Evolutionary conservation across 495 filamentous ascomycete species (phyloP).

Genomic region (Lasiosphaeria miniovina): DNA sequence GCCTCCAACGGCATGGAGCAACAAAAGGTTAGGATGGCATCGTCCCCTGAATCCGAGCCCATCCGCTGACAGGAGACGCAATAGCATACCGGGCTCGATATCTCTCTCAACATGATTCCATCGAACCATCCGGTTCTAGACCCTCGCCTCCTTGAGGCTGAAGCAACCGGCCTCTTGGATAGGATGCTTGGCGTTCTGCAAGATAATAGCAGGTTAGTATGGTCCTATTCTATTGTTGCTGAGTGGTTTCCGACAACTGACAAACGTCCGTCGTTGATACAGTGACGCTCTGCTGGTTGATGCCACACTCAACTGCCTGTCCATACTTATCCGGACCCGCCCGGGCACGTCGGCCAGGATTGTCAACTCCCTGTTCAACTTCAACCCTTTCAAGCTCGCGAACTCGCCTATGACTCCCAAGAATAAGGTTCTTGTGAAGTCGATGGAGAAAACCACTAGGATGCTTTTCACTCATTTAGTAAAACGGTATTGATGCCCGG

Average conservation of each 20-base stretch:
- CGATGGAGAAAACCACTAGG: constrained; percentile 89
- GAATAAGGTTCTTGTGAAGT: constrained; percentile 76
- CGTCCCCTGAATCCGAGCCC: constrained; percentile 10
- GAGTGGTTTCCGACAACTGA: not conserved
- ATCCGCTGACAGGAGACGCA: constrained; percentile 28
- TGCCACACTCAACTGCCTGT: constrained; percentile 84
- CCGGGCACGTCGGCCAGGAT: constrained; percentile 81
- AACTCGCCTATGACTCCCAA: constrained; percentile 73
- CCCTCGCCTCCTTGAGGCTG: constrained; percentile 79
- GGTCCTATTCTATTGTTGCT: not conserved
- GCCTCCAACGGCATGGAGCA: constrained; percentile 78
- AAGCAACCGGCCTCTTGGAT: constrained; percentile 85
- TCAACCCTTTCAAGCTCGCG: constrained; percentile 81
- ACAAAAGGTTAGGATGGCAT: constrained; percentile 62
- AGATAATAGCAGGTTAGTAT: constrained; percentile 71
- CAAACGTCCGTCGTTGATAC: constrained; percentile 11
- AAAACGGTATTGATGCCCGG: constrained; percentile 56
- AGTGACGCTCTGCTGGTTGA: constrained; percentile 90
- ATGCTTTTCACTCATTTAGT: constrained; percentile 75
- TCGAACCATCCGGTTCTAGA: constrained; percentile 74
- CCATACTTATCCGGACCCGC: constrained; percentile 73
- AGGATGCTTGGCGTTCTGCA: constrained; percentile 83
- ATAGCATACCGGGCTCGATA: constrained; percentile 81
- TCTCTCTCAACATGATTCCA: constrained; percentile 81
- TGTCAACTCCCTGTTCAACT: constrained; percentile 77